Percentiles rank a stretch among this genome's conserved stretches.
phyloP scores from a whole-genome alignment of 148 eudicot genomes.

The Gaultheria prostrata region DNA sequence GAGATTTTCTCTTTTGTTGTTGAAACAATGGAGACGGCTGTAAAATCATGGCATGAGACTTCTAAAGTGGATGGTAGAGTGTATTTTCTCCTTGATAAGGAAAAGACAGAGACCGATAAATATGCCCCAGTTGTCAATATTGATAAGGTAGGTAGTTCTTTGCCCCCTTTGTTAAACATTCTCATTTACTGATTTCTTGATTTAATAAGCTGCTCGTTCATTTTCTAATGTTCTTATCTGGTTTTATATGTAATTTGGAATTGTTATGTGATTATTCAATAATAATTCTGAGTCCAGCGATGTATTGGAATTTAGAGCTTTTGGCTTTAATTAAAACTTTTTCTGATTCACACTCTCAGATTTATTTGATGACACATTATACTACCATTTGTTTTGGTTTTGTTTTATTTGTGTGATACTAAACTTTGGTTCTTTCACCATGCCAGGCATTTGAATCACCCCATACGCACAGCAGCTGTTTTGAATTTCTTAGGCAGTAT shows the following conservation, averaged over 20 bases:
- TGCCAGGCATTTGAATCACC: slow-evolving; percentile 99
- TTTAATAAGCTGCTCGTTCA: neutral
- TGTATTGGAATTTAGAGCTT: neutral
- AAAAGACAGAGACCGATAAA: slow-evolving; percentile 78
- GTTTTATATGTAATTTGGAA: slow-evolving; percentile 8
- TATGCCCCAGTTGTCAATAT: slow-evolving; percentile 89
- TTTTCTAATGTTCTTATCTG: neutral
- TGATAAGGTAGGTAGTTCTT: slow-evolving; percentile 59
- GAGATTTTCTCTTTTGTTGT: slow-evolving; percentile 74
- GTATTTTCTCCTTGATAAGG: slow-evolving; percentile 79
- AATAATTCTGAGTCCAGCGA: neutral
- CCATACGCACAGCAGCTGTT: slow-evolving; percentile 77
- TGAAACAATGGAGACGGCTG: slow-evolving; percentile 80
- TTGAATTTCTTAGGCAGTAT: slow-evolving; percentile 82
- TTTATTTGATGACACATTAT: neutral
- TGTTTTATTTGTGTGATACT: neutral
- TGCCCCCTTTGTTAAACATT: neutral
- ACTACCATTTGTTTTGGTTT: neutral
- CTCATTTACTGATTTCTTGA: neutral
- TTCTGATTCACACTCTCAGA: neutral
- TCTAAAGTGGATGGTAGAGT: slow-evolving; percentile 89
- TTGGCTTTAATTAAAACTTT: neutral
- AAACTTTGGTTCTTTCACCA: neutral
- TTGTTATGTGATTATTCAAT: neutral
- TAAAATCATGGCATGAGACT: slow-evolving; percentile 89